Conservation (phyloP, 2,329 filamentous ascomycete species). For the Aspergillus sclerotialis region DNA sequence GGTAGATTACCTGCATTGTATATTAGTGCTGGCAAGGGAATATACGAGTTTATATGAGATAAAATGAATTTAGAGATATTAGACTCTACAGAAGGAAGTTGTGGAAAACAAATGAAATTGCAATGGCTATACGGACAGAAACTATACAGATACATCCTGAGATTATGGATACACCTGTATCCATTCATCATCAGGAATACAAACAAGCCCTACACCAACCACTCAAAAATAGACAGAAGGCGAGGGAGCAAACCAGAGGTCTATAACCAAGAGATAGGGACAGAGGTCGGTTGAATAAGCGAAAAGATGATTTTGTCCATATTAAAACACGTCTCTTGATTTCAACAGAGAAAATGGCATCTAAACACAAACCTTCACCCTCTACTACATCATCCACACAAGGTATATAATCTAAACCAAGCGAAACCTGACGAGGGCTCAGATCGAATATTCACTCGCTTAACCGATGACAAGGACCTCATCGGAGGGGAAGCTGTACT, state of each 20-base stretch:
- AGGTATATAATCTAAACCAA: conserved; percentile 10
- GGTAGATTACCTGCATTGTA: no score
- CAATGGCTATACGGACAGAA: background rate
- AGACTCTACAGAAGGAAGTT: no score
- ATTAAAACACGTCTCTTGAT: conserved; percentile 33
- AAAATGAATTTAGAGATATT: no score
- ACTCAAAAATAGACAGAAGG: no score
- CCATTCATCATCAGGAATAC: background rate
- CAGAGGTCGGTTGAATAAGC: conserved; percentile 7
- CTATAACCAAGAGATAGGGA: conserved; percentile 10
- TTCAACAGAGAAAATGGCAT: conserved; percentile 23
- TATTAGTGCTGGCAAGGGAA: no score
- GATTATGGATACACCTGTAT: background rate
- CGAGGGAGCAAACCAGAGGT: background rate
- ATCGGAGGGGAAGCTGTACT: conserved; percentile 89
- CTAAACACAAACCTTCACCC: conserved; percentile 13
- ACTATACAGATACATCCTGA: background rate
- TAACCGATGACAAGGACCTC: conserved; percentile 90
- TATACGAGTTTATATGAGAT: no score
- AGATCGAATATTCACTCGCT: conserved; percentile 21
- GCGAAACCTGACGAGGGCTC: background rate
- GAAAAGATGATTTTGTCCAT: conserved; percentile 29
- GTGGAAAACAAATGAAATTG: background rate
- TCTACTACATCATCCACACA: conserved; percentile 8
- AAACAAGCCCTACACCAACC: no score